Conservation (phyloP, 164 flowering plant species). For the Berberis thunbergii region DNA sequence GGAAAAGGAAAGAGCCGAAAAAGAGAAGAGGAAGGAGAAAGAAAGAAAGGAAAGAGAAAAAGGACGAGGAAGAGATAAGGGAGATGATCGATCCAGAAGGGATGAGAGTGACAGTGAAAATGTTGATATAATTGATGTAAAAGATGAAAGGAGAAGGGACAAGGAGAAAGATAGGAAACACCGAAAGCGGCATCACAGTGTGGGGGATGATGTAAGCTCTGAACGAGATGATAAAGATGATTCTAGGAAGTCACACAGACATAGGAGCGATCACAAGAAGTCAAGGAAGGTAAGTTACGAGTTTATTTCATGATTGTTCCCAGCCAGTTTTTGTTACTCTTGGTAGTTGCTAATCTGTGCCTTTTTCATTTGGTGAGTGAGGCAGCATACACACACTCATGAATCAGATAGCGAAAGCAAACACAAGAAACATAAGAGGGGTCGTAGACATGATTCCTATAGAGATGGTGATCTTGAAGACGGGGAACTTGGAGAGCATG, state of each 20-base stretch:
- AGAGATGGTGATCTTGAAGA: constrained; percentile 87
- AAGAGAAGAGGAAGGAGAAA: constrained; percentile 31
- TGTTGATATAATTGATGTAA: constrained; percentile 44
- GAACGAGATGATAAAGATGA: constrained; percentile 81
- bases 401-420: constrained; percentile 84
- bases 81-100: constrained; percentile 56
- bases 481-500: constrained; percentile 96
- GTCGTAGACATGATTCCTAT: constrained; percentile 64
- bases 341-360: not conserved
- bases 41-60: constrained; percentile 63
- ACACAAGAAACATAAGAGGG: constrained; percentile 79
- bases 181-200: constrained; percentile 59
- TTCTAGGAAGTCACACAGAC: constrained; percentile 57
- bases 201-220: constrained; percentile 49
- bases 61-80: constrained; percentile 67
- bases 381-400: constrained; percentile 52
- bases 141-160: constrained; percentile 68
- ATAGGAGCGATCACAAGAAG: constrained; percentile 76
- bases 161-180: constrained; percentile 70
- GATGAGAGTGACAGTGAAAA: constrained; percentile 68
- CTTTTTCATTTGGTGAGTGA: not conserved
- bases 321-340: not conserved
- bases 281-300: constrained; percentile 62
- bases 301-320: not conserved
- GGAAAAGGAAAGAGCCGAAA: constrained; percentile 63